Evolutionary conservation across 441 rosid species (phyloP).

Genomic region (Monsonia emarginata): DNA sequence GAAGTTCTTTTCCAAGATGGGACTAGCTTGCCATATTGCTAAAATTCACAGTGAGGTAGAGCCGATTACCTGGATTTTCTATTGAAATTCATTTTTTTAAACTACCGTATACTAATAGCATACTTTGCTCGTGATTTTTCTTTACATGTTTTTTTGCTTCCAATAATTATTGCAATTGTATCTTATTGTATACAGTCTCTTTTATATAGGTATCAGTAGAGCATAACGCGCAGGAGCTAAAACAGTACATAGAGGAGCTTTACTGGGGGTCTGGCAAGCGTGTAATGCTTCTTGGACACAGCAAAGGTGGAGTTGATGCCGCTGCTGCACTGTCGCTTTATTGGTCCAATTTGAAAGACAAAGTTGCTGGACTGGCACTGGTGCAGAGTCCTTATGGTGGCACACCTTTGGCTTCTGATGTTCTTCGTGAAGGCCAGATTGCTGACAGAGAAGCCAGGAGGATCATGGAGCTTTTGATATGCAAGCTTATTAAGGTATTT

Average conservation of each 20-base stretch:
- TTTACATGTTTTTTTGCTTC: too few species aligned
- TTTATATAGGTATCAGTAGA: constrained; percentile 70
- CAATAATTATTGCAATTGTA: neutral
- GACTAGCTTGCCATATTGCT: constrained; percentile 82
- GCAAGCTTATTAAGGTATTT: constrained; percentile 84
- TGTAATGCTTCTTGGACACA: constrained; percentile 87
- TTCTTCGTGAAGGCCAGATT: constrained; percentile 82
- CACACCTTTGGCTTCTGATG: constrained; percentile 84
- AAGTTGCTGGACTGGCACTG: constrained; percentile 79
- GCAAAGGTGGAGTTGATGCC: constrained; percentile 96
- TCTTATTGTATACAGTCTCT: neutral
- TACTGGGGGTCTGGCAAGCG: constrained; percentile 85
- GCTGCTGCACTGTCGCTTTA: constrained; percentile 88
- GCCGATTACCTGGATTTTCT: neutral
- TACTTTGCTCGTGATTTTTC: too few species aligned
- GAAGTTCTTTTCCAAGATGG: constrained; percentile 75
- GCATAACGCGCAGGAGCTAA: constrained; percentile 84
- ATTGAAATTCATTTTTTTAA: neutral
- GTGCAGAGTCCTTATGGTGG: constrained; percentile 97
- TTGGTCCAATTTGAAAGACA: constrained; percentile 87
- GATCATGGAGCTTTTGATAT: constrained; percentile 74
- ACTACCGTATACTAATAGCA: too few species aligned
- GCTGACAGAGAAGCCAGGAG: constrained; percentile 78
- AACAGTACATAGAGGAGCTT: constrained; percentile 85
- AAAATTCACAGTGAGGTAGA: constrained; percentile 95